Base-by-base conservation (phyloP, 768 basidiomycete genomes). In the Leccinum longicurvipes region DNA sequence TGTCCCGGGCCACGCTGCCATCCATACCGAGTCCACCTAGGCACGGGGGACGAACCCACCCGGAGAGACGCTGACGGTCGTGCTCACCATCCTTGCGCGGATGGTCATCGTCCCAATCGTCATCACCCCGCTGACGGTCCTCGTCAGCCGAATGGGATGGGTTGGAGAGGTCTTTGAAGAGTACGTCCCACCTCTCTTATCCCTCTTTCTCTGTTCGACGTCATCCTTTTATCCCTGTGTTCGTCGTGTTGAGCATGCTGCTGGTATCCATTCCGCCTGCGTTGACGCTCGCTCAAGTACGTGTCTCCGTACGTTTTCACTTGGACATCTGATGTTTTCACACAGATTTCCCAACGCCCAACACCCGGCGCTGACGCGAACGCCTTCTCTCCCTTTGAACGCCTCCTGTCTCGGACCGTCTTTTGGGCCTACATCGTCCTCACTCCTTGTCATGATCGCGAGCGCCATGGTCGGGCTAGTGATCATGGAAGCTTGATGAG, bases 391-490 rank as follows among this genome's bases (percentile, higher is more conserved):
- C 59, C 67, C 0, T 98, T 98, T 67, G 96, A 98, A 74, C 79
- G 93, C 1, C 79, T 98, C 32, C 89, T 97, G 69, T 87, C 85
- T 57, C 82, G 91, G 51, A 98, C 95, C 0, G 91, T 98, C 56
- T 93, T 93, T 69, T 94, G 93, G 92, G 81, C 87, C 2, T 98
- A 96, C 67, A 93, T 91, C 62, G 73, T 93, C 31, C 75, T 94
- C 54, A 95, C 94, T 0, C 93, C 89, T 90, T 2, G 78, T 87
- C n/a, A 91, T 86, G 52, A 84, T 93, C 53, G 64, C 77, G 17
- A 87, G 86, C 65, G 89, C 94, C 48, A 79, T 95, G 44, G 65
- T 91, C 25, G 93, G 89, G 1, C 71, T 96, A 42, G 54, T 84
- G 50, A 65, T 90, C 11, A 74, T 84, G 1, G 82, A 81, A 60